phyloP scores from a whole-genome alignment of 208 protist species.

The Leishmania gerbilli region DNA sequence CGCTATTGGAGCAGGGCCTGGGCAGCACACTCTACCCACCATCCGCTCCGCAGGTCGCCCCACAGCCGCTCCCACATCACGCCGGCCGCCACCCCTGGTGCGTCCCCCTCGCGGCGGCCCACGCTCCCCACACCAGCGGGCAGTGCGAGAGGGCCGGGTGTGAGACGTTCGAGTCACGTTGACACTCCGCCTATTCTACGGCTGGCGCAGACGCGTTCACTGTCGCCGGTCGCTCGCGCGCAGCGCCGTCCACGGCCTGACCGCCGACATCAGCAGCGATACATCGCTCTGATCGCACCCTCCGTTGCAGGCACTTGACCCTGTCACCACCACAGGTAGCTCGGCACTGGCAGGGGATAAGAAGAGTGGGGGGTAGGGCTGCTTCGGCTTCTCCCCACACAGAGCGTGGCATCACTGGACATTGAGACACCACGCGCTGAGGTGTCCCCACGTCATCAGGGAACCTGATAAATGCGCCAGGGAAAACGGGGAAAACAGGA shows the following conservation, averaged over 20 bases:
- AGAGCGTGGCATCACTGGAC: too few relatives aligned
- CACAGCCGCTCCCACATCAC: background rate
- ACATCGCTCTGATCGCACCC: background rate
- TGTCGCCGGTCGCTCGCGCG: background rate
- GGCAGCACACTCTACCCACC: background rate
- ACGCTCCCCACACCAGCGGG: background rate
- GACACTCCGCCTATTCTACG: background rate
- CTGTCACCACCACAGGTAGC: background rate
- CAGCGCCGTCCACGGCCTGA: background rate
- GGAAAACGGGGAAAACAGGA: background rate
- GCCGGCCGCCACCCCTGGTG: background rate
- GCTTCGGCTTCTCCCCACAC: too few relatives aligned
- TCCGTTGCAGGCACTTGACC: background rate
- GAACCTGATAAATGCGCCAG: background rate
- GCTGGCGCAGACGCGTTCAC: background rate
- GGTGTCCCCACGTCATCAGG: background rate
- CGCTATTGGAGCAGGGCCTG: background rate
- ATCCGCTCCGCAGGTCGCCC: background rate
- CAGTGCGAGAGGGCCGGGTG: background rate
- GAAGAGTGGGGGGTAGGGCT: background rate
- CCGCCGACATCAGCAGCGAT: background rate
- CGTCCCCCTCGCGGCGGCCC: background rate
- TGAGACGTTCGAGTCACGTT: background rate
- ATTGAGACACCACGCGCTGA: background rate
- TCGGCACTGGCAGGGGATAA: background rate